phyloP scores from a whole-genome alignment of 352 stramenopile genomes.

The Achlya hypogyna region DNA sequence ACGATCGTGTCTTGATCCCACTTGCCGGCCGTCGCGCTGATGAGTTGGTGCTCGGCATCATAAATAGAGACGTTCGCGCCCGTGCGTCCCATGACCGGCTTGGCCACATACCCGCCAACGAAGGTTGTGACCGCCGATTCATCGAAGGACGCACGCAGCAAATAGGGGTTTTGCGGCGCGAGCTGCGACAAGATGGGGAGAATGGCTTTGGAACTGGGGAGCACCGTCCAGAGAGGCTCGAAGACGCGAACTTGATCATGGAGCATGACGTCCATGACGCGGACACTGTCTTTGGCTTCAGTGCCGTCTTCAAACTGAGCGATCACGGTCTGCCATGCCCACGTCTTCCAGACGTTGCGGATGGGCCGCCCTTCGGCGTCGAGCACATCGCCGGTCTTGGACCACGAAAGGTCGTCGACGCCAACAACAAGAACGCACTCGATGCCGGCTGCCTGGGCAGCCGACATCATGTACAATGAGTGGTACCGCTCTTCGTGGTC shows the following conservation, averaged over 20 bases:
- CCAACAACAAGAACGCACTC: slow-evolving; percentile 9
- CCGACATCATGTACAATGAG: slow-evolving; percentile 20
- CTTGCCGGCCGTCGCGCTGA: slow-evolving; percentile 18
- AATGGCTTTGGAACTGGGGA: slow-evolving; percentile 16
- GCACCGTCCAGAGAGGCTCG: slow-evolving; percentile 16
- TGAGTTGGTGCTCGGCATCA: slow-evolving; percentile 6
- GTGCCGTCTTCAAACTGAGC: slow-evolving; percentile 2
- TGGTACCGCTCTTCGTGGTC: slow-evolving; percentile 19
- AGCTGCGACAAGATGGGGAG: slow-evolving; percentile 9
- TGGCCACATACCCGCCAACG: slow-evolving; percentile 14
- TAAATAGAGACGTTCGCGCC: slow-evolving; percentile 19
- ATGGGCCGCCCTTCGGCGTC: neutral
- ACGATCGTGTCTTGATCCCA: slow-evolving; percentile 19
- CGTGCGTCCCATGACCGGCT: slow-evolving; percentile 18
- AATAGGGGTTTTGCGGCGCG: neutral
- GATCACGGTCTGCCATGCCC: slow-evolving; percentile 21
- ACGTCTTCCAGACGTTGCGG: slow-evolving; percentile 20
- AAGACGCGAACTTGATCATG: slow-evolving; percentile 13
- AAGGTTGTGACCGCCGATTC: slow-evolving; percentile 2
- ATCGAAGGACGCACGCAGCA: slow-evolving; percentile 10
- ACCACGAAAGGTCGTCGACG: neutral
- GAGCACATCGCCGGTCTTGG: neutral
- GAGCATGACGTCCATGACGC: slow-evolving; percentile 20
- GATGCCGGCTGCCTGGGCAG: slow-evolving; percentile 15
- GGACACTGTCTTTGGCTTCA: neutral